These are phyloP conservation scores for Bassia scoparia DNA, from an alignment of 148 eudicot species.

Conservation along the genomic window DNA sequence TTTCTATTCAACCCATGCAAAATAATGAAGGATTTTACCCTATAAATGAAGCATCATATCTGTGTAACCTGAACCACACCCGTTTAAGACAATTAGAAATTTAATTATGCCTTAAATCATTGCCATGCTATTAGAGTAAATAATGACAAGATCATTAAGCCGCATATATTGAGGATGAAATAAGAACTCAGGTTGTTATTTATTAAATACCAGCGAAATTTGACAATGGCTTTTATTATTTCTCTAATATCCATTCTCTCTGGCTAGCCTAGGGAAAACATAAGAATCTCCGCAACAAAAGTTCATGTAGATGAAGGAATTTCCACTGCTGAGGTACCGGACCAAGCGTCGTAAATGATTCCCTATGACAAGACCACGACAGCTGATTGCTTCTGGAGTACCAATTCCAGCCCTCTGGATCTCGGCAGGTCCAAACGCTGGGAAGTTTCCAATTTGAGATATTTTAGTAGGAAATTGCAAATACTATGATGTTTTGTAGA, in stretches of 20 bases:
- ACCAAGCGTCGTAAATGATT: conserved; percentile 77
- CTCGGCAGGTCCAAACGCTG: conserved; percentile 99
- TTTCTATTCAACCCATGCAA: too few species aligned
- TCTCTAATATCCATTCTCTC: background rate
- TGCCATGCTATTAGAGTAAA: too few species aligned
- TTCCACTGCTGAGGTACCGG: conserved; percentile 77
- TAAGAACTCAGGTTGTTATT: too few species aligned
- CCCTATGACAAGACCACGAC: conserved; percentile 98
- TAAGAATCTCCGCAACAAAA: background rate
- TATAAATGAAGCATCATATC: too few species aligned
- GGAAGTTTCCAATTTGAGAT: background rate
- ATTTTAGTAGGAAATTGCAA: background rate
- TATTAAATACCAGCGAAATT: background rate
- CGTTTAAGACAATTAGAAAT: too few species aligned
- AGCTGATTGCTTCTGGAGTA: conserved; percentile 94
- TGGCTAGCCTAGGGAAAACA: background rate
- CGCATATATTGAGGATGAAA: background rate
- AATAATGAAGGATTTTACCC: too few species aligned
- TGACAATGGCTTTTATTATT: background rate
- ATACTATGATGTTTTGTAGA: background rate
- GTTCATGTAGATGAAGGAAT: conserved; percentile 27
- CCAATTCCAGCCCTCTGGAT: conserved; percentile 99
- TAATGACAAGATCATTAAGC: conserved; percentile 4
- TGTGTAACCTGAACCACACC: too few species aligned
- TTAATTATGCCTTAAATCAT: too few species aligned